Conservation (phyloP, 2,329 filamentous ascomycete genomes). For the Zymoseptoria ardabiliae region DNA sequence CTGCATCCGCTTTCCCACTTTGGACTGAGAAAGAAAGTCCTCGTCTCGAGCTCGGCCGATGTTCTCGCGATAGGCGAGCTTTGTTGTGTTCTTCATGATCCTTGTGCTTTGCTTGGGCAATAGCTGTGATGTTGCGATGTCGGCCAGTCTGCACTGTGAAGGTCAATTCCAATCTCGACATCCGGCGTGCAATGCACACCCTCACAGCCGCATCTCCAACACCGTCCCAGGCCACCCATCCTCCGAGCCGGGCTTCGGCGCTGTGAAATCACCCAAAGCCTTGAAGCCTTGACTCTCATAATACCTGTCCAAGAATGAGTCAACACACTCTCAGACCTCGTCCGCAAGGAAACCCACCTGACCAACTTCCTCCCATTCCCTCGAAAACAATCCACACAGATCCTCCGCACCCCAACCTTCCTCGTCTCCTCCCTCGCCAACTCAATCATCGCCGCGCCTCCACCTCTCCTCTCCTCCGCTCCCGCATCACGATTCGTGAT, state of each 20-base stretch:
- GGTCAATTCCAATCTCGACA: not conserved
- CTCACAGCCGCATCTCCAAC: slow-evolving; percentile 10
- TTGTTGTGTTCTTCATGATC: not conserved
- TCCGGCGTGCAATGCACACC: not conserved
- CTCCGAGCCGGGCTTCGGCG: not conserved
- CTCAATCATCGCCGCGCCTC: slow-evolving; percentile 8
- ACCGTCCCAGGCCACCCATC: slow-evolving; percentile 12
- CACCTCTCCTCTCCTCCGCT: slow-evolving; percentile 4
- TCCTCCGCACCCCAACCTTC: slow-evolving; percentile 2
- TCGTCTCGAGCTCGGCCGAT: not conserved
- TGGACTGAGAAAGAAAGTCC: no score
- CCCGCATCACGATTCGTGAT: slow-evolving; percentile 13
- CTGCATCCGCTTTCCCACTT: no score
- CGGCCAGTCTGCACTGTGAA: not conserved
- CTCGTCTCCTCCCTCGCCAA: slow-evolving; percentile 6
- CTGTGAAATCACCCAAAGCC: slow-evolving; percentile 7
- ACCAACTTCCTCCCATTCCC: slow-evolving; percentile 14
- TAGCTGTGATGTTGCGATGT: not conserved
- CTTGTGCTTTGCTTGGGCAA: not conserved
- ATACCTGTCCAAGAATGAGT: slow-evolving; percentile 3
- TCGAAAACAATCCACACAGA: slow-evolving; percentile 15
- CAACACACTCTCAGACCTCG: not conserved
- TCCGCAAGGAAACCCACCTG: slow-evolving; percentile 12
- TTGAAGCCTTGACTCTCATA: slow-evolving; percentile 16
- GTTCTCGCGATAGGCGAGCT: not conserved